Evolutionary conservation across 495 filamentous ascomycete species (phyloP).

Genomic region (Trichocladium antarcticum): DNA sequence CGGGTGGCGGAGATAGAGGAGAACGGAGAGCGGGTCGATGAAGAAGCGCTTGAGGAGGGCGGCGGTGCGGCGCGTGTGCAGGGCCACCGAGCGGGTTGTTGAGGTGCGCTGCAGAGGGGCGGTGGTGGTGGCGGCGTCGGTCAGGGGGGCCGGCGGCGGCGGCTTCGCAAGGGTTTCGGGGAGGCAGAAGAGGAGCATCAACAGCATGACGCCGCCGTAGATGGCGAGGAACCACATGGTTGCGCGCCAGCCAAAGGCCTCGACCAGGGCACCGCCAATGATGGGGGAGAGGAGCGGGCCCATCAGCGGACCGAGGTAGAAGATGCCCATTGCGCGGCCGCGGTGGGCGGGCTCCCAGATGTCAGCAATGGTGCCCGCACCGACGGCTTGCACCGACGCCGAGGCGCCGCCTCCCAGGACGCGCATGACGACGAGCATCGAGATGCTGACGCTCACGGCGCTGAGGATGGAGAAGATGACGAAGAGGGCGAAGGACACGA

Average conservation of each 20-base stretch:
- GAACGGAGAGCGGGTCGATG: conserved; percentile 67
- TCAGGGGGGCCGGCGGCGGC: neutral
- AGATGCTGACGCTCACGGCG: conserved; percentile 63
- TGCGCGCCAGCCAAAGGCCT: conserved; percentile 67
- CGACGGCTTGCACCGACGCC: conserved; percentile 83
- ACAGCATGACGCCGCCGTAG: conserved; percentile 56
- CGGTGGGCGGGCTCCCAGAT: conserved; percentile 76
- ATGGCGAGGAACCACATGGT: conserved; percentile 79
- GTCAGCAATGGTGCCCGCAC: conserved; percentile 86
- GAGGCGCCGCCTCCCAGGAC: conserved; percentile 72
- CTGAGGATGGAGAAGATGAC: conserved; percentile 63
- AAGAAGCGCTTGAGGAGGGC: conserved; percentile 52
- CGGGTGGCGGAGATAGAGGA: conserved; percentile 70
- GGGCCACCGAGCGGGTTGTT: conserved; percentile 50
- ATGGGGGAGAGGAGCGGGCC: conserved; percentile 81
- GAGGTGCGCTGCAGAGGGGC: conserved; percentile 36
- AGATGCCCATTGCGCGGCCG: conserved; percentile 82
- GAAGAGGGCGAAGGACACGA: conserved; percentile 71
- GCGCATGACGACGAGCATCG: conserved; percentile 80
- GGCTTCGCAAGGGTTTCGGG: conserved; percentile 53
- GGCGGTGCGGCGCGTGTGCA: conserved; percentile 43
- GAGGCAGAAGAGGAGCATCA: conserved; percentile 54
- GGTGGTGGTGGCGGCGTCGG: neutral
- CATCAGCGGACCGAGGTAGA: conserved; percentile 80
- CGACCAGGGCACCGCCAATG: conserved; percentile 65